Percentiles rank a stretch among this genome's conserved stretches.
phyloP scores from a whole-genome alignment of 2,329 filamentous ascomycete species.

The Fusarium bactridioides region DNA sequence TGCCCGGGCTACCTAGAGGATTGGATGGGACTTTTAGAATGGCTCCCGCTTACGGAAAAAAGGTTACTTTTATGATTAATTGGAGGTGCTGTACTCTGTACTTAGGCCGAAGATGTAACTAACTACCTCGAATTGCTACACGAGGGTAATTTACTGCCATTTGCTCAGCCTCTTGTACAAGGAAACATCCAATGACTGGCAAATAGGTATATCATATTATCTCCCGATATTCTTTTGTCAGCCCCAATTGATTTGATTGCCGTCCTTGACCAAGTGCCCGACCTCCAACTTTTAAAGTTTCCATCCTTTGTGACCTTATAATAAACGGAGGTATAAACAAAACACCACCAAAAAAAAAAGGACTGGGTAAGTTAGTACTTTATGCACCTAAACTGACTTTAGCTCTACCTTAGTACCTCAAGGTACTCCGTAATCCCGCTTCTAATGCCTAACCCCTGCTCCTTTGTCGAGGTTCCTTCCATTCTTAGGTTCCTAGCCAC shows the following conservation, averaged over 20 bases:
- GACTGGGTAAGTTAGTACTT: neutral
- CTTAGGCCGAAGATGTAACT: too few relatives aligned
- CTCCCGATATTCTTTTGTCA: neutral
- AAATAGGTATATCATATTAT: neutral
- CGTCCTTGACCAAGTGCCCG: neutral
- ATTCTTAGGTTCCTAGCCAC: slow-evolving; percentile 7
- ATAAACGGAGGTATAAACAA: neutral
- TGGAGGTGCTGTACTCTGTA: neutral
- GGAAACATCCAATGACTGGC: neutral
- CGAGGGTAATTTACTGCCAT: neutral
- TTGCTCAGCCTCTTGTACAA: neutral
- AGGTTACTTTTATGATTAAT: slow-evolving; percentile 1
- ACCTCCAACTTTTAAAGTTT: slow-evolving; percentile 17
- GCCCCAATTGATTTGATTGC: neutral
- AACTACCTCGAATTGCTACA: neutral
- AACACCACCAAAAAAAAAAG: neutral
- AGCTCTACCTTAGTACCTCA: slow-evolving; percentile 3
- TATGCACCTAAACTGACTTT: slow-evolving; percentile 1
- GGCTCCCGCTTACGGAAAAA: slow-evolving; percentile 1
- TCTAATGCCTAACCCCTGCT: slow-evolving; percentile 6
- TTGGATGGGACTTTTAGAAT: neutral
- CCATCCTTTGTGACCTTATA: neutral
- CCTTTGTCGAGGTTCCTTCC: slow-evolving; percentile 13
- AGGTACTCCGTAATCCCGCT: slow-evolving; percentile 2
- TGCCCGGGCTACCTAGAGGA: neutral